These are phyloP conservation scores for Didymella pinodella DNA, from an alignment of 2,329 filamentous ascomycete species.

Conservation along the genomic window DNA sequence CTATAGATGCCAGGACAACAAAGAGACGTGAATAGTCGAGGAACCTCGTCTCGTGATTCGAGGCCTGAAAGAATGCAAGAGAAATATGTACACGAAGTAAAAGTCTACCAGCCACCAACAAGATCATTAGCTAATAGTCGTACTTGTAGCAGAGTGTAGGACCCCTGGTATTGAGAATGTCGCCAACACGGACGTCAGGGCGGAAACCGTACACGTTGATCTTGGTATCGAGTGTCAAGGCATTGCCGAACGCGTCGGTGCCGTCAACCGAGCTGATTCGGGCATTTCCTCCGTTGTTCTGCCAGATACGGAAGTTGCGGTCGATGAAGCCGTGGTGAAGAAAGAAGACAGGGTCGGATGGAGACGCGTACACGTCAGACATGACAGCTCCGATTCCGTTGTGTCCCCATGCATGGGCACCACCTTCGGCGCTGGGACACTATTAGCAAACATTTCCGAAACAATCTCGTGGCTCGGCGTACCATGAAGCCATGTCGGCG, in stretches of 20 bases:
- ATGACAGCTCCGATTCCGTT: conserved; percentile 49
- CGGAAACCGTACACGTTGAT: conserved; percentile 40
- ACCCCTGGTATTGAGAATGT: conserved; percentile 40
- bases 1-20: neutral
- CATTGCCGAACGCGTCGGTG: conserved; percentile 40
- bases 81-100: conserved; percentile 2
- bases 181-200: conserved; percentile 37
- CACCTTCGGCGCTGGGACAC: conserved; percentile 28
- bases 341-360: conserved; percentile 41
- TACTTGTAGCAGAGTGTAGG: conserved; percentile 47
- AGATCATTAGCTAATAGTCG: conserved; percentile 34
- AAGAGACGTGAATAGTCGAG: neutral
- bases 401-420: conserved; percentile 47
- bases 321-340: conserved; percentile 57
- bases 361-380: conserved; percentile 44
- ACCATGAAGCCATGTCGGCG: conserved; percentile 41
- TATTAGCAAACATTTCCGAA: neutral
- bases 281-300: conserved; percentile 40
- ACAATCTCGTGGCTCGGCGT: neutral
- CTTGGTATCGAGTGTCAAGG: conserved; percentile 40
- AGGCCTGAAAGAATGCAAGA: neutral
- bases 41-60: neutral
- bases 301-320: conserved; percentile 61
- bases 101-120: neutral
- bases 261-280: conserved; percentile 51